A percentile compares a stretch with the other conserved stretches of the same genome.
Conservation (phyloP, 2,329 filamentous ascomycete species). For the Colletotrichum australisinense region DNA sequence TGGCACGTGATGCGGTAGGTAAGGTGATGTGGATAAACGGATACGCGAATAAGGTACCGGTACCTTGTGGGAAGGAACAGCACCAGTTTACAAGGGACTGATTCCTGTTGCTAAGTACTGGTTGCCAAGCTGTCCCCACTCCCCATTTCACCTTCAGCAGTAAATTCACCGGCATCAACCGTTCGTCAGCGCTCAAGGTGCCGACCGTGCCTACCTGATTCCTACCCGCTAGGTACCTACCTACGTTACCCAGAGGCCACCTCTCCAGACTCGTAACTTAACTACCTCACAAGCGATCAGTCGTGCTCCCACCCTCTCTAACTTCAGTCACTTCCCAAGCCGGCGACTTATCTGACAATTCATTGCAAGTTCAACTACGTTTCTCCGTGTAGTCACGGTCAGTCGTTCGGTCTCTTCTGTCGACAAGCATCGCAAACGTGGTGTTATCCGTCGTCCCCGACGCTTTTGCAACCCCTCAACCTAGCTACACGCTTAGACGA, state of each 20-base stretch:
- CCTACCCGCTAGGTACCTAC: background rate
- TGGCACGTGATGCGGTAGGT: too few species aligned
- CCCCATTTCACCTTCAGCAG: too few species aligned
- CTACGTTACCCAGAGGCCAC: slow-evolving; percentile 2
- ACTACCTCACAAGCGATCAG: background rate
- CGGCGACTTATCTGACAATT: background rate
- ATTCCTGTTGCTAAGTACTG: too few species aligned
- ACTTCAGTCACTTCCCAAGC: background rate
- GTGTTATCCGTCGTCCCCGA: background rate
- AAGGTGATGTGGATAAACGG: too few species aligned
- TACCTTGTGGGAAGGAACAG: background rate
- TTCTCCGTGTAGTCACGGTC: background rate
- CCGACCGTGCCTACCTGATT: background rate
- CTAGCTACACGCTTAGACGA: background rate
- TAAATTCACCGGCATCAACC: background rate
- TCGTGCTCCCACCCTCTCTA: background rate
- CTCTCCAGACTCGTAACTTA: background rate
- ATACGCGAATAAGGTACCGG: background rate
- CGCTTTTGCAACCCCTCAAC: background rate
- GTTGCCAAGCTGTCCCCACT: background rate
- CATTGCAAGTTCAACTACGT: background rate
- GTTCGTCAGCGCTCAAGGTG: background rate
- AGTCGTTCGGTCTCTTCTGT: background rate
- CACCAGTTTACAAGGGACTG: background rate
- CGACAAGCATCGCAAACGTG: background rate